These are phyloP conservation scores for Solanum okadae DNA, from an alignment of 257 asterid genomes.

Conservation along the genomic window DNA sequence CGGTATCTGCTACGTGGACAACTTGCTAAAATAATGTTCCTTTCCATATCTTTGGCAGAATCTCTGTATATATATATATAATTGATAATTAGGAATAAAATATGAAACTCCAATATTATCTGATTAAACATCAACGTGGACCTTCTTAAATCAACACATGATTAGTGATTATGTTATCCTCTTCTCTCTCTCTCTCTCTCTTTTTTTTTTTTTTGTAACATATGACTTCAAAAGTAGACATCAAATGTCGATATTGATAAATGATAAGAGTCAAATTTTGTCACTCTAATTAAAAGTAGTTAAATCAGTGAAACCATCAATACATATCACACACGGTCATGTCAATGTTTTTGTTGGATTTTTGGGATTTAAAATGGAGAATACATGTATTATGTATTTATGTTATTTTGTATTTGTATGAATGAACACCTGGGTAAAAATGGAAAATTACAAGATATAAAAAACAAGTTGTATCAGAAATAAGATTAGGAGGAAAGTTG, in stretches of 20 bases:
- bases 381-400: too few relatives aligned
- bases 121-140: neutral
- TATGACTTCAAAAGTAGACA: neutral
- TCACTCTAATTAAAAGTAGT: neutral
- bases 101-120: neutral
- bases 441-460: neutral
- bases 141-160: neutral
- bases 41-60: neutral
- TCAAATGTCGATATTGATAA: neutral
- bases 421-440: too few relatives aligned
- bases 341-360: too few relatives aligned
- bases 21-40: neutral
- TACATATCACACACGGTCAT: neutral
- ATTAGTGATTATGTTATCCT: neutral
- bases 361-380: too few relatives aligned
- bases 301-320: neutral
- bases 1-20: neutral
- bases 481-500: neutral
- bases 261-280: neutral
- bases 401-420: neutral
- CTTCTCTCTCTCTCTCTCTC: too few relatives aligned
- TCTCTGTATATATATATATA: neutral
- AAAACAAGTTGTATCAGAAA: neutral
- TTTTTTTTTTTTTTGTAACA: too few relatives aligned
- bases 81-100: neutral